Base-by-base conservation (phyloP, 1,284 basidiomycete species). In the Neotropicomus parvogracilis region DNA sequence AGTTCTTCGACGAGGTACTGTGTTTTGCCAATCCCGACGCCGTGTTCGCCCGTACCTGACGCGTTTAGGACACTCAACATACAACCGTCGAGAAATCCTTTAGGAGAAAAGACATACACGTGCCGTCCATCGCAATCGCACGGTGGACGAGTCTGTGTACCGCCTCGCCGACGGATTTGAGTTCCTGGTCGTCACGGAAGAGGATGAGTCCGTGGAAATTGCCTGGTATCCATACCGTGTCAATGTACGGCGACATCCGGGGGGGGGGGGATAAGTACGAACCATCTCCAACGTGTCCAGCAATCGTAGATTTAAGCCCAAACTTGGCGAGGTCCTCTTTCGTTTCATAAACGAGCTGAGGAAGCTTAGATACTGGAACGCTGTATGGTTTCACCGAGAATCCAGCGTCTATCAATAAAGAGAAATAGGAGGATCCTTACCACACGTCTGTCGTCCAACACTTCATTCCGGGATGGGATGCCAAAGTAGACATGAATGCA, bases 371-470 rank as follows among this genome's bases (percentile, higher is more conserved):
- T 8, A 88, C 85, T 4, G 89, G 89, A 29, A 94, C 90, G 60
- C 91, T 93, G 42, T 8, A 11, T 0, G 14, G 11, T 33, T 16
- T 34, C 13, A 42, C 49, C 33, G 31, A 7, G 16, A 27, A 21
- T 14, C n/a, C 13, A 24, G 27, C 11, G n/a, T n/a, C 26, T 3
- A 3, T 16, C 4, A 54, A 55, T 65, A 24, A 70, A 45, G 13
- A 14, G 17, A 28, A 40, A 27, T 8, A 2, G n/a, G 14, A 43
- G 41, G 39, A 34, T 11, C 54, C 65, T 41, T 58, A 84, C 88
- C 89, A 91, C 37, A 91, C 88, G 66, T 94, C 92, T 1, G 92
- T 95, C 6, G 88, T 88, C 88, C 90, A 94, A 50, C 83, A 85
- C 42, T 76, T 78, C 11, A 73, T 70, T 10, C 80, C 83, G 4